A percentile compares a stretch with the other conserved stretches of the same genome.
Conservation (phyloP, 352 stramenopile species). For the Phytophthora pinifolia region DNA sequence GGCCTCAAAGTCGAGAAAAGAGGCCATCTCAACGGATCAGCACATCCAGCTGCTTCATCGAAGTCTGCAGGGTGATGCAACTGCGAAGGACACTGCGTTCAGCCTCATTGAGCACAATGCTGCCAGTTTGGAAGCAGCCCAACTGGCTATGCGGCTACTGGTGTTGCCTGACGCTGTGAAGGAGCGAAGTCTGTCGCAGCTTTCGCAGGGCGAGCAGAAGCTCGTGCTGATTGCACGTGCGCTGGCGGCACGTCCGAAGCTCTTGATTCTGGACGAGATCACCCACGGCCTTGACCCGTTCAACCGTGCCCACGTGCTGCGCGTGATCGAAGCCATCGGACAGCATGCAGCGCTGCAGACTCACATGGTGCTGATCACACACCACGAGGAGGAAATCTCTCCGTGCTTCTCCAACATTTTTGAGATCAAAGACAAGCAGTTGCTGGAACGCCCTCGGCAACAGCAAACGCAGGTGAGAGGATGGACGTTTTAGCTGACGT, state of each 20-base stretch:
- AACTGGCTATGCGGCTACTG: slow-evolving; percentile 39
- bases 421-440: slow-evolving; percentile 71
- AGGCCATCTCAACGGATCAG: slow-evolving; percentile 89
- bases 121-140: slow-evolving; percentile 31
- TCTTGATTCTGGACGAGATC: slow-evolving; percentile 93
- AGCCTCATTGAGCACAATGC: slow-evolving; percentile 48
- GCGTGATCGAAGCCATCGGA: slow-evolving; percentile 75
- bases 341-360: slow-evolving; percentile 39
- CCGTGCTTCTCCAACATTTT: slow-evolving; percentile 80
- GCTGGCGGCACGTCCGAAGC: slow-evolving; percentile 62
- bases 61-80: slow-evolving; percentile 25
- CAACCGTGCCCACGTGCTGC: slow-evolving; percentile 76
- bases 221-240: slow-evolving; percentile 87
- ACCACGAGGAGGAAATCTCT: slow-evolving; percentile 91
- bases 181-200: slow-evolving; percentile 50
- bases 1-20: slow-evolving; percentile 30
- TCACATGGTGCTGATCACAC: slow-evolving; percentile 91
- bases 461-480: slow-evolving; percentile 13
- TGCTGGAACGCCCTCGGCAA: slow-evolving; percentile 36
- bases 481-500: too few relatives aligned
- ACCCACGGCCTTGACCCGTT: slow-evolving; percentile 90
- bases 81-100: slow-evolving; percentile 28
- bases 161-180: slow-evolving; percentile 34
- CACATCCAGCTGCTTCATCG: slow-evolving; percentile 80
- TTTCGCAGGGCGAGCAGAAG: slow-evolving; percentile 94